Conservation (phyloP, 192 early-diverging fungal genomes). For the Ambispora gerdemannii region DNA sequence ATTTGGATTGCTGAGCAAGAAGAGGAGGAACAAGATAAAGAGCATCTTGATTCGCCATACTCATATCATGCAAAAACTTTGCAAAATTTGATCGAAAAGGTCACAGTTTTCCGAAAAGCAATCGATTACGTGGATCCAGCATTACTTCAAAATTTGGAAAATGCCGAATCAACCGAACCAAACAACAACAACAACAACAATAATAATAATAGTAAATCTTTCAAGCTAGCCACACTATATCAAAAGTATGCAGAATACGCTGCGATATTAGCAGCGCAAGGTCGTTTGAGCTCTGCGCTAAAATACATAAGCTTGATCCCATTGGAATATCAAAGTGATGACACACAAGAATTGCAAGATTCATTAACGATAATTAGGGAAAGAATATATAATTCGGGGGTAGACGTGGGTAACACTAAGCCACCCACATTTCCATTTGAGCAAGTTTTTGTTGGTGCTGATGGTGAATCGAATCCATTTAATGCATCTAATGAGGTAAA, state of each 20-base stretch:
- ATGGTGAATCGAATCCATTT: slow-evolving; percentile 36
- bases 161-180: slow-evolving; percentile 34
- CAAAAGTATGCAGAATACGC: slow-evolving; percentile 88
- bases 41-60: slow-evolving; percentile 32
- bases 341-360: slow-evolving; percentile 40
- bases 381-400: slow-evolving; percentile 59
- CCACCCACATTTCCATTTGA: slow-evolving; percentile 65
- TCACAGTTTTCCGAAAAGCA: slow-evolving; percentile 89
- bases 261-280: slow-evolving; percentile 68
- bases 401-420: slow-evolving; percentile 39
- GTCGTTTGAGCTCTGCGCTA: slow-evolving; percentile 69
- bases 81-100: slow-evolving; percentile 83
- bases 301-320: slow-evolving; percentile 79
- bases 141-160: slow-evolving; percentile 46
- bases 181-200: too few species aligned
- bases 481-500: slow-evolving; percentile 19
- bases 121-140: slow-evolving; percentile 86
- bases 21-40: slow-evolving; percentile 42
- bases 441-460: slow-evolving; percentile 49
- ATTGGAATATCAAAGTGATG: slow-evolving; percentile 46
- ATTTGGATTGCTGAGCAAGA: slow-evolving; percentile 75
- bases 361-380: slow-evolving; percentile 70
- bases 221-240: slow-evolving; percentile 69
- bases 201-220: slow-evolving; percentile 39
- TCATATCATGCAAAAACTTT: slow-evolving; percentile 55